A percentile compares a stretch with the other conserved stretches of the same genome.
Evolutionary conservation across 768 basidiomycete species (phyloP).

Genomic region (Rhizopogon sp.): DNA sequence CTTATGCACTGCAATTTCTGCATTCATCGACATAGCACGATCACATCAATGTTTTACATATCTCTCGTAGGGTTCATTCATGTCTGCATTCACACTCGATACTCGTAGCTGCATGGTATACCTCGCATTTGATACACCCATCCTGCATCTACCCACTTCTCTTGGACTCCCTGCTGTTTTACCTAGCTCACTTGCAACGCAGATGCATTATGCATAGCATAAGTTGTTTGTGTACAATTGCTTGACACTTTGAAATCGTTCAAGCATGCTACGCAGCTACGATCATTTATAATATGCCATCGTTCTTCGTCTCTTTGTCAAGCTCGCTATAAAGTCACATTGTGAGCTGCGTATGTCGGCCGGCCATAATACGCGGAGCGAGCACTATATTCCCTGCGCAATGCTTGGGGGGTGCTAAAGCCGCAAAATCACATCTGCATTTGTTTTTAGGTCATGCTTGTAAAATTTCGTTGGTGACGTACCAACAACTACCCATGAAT

Average conservation of each 20-base stretch:
- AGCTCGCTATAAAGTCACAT: background rate
- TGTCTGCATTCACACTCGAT: conserved; percentile 5
- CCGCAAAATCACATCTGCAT: background rate
- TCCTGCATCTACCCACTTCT: conserved; percentile 6
- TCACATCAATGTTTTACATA: conserved; percentile 12
- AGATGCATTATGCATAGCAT: background rate
- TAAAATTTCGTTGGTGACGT: background rate
- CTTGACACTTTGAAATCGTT: background rate
- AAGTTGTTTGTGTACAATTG: background rate
- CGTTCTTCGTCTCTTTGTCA: background rate
- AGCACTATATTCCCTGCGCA: background rate
- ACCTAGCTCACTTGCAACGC: conserved; percentile 2
- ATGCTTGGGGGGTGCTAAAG: background rate
- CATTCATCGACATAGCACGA: conserved; percentile 12
- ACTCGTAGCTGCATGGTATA: conserved; percentile 19
- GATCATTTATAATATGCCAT: background rate
- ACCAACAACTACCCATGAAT: background rate
- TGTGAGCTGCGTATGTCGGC: background rate
- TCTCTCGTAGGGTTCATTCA: conserved; percentile 8
- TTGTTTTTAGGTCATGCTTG: background rate
- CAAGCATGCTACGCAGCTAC: background rate
- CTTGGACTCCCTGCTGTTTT: conserved; percentile 13
- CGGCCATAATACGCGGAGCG: background rate
- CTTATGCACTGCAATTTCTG: conserved; percentile 14
- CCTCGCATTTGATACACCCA: conserved; percentile 12